Conservation (phyloP, 2,329 filamentous ascomycete species). For the Clarireedia hainanense region DNA sequence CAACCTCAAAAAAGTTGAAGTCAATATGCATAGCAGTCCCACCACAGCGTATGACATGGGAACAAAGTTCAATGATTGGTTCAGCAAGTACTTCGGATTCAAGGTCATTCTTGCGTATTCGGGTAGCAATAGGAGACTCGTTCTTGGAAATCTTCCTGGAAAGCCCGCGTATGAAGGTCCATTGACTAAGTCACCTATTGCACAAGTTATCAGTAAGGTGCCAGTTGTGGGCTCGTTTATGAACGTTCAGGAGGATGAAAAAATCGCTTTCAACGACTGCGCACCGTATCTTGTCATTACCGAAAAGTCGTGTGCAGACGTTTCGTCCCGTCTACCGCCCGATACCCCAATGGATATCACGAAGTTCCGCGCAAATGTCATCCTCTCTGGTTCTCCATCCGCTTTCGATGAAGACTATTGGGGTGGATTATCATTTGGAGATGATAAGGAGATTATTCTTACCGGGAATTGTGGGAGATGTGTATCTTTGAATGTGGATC, state of each 20-base stretch:
- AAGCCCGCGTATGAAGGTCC: constrained; percentile 15
- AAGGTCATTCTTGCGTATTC: constrained; percentile 55
- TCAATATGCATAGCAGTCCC: constrained; percentile 53
- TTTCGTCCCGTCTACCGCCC: constrained; percentile 47
- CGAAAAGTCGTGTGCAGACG: constrained; percentile 58
- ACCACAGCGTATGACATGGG: constrained; percentile 58
- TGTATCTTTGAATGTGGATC: constrained; percentile 64
- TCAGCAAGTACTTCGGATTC: constrained; percentile 58
- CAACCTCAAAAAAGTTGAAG: constrained; percentile 38
- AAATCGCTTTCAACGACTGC: constrained; percentile 64
- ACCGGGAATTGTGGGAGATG: constrained; percentile 67
- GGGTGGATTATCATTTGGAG: constrained; percentile 47
- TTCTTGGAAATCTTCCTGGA: constrained; percentile 43
- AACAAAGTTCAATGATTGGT: constrained; percentile 52
- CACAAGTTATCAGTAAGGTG: constrained; percentile 14
- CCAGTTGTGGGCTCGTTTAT: constrained; percentile 17
- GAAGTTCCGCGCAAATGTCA: constrained; percentile 67
- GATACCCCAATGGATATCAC: constrained; percentile 50
- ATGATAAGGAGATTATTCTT: constrained; percentile 37
- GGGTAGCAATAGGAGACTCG: constrained; percentile 48
- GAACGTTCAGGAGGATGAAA: constrained; percentile 33
- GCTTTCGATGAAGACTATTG: constrained; percentile 68
- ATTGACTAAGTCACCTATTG: constrained; percentile 7
- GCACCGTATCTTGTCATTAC: constrained; percentile 70
- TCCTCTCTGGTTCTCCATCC: constrained; percentile 48